phyloP scores from a whole-genome alignment of 2,329 filamentous ascomycete species.

The Colletotrichum noveboracense region DNA sequence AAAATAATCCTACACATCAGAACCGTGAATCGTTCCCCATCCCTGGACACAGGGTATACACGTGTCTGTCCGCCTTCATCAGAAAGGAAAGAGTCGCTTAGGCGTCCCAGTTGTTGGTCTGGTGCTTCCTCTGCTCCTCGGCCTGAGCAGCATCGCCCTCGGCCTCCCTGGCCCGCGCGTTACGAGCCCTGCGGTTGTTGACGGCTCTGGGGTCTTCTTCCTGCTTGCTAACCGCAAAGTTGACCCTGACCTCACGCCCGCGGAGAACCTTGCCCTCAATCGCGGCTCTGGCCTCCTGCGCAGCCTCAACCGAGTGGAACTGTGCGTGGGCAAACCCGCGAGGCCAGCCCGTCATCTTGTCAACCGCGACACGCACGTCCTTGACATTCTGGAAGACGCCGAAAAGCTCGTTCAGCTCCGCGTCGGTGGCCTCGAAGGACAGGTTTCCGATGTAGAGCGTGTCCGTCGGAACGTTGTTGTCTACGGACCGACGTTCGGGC shows the following conservation, averaged over 20 bases:
- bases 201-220: background rate
- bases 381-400: constrained; percentile 70
- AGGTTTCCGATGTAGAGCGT: constrained; percentile 87
- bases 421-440: constrained; percentile 84
- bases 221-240: constrained; percentile 54
- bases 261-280: constrained; percentile 66
- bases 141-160: constrained; percentile 6
- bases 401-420: constrained; percentile 82
- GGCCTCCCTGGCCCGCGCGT: background rate
- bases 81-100: background rate
- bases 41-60: background rate
- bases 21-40: background rate
- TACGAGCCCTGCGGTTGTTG: background rate
- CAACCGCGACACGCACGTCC: constrained; percentile 83
- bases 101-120: constrained; percentile 9
- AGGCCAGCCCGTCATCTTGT: constrained; percentile 79
- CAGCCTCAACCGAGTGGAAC: constrained; percentile 72
- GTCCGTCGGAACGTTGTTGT: background rate
- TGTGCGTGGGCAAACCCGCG: constrained; percentile 87
- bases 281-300: constrained; percentile 61
- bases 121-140: constrained; percentile 17
- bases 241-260: constrained; percentile 68
- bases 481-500: background rate
- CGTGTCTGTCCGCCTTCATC: background rate
- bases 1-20: background rate